A percentile compares a stretch with the other conserved stretches of the same genome.
These are phyloP conservation scores for Dictyostelium citrinum DNA, from an alignment of 78 protist genomes.

Conservation along the genomic window DNA sequence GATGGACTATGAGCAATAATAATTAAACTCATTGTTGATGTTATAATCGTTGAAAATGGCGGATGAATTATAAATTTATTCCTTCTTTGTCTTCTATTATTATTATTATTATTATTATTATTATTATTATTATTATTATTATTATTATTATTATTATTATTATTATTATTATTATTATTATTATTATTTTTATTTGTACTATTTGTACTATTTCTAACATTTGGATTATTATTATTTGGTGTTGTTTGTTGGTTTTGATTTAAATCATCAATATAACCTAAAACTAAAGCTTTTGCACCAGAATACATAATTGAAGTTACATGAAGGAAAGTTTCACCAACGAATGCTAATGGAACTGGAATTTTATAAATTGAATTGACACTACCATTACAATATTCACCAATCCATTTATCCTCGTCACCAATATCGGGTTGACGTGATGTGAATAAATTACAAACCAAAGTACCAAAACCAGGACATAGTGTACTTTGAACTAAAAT, in stretches of 20 bases:
- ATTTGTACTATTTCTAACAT: neutral
- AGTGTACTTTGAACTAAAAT: constrained; percentile 61
- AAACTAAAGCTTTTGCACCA: constrained; percentile 70
- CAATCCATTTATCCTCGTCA: constrained; percentile 73
- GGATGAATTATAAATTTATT: constrained; percentile 53
- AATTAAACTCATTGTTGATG: constrained; percentile 41
- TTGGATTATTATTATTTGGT: neutral
- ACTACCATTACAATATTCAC: constrained; percentile 73
- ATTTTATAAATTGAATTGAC: constrained; percentile 70
- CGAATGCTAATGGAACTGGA: constrained; percentile 62
- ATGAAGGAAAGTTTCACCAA: constrained; percentile 53
- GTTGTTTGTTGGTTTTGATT: neutral
- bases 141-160: no score
- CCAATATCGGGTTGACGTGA: constrained; percentile 43
- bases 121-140: no score
- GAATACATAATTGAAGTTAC: constrained; percentile 46
- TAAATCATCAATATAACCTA: constrained; percentile 58
- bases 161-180: neutral
- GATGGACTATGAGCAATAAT: constrained; percentile 78
- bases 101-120: neutral
- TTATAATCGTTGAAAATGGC: constrained; percentile 48
- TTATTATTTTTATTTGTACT: neutral
- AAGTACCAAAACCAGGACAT: constrained; percentile 71
- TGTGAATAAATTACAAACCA: constrained; percentile 67
- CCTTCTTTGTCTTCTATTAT: neutral